These are phyloP conservation scores for Blastobotrys aristatus DNA, from an alignment of 1,139 yeast species.

Conservation along the genomic window DNA sequence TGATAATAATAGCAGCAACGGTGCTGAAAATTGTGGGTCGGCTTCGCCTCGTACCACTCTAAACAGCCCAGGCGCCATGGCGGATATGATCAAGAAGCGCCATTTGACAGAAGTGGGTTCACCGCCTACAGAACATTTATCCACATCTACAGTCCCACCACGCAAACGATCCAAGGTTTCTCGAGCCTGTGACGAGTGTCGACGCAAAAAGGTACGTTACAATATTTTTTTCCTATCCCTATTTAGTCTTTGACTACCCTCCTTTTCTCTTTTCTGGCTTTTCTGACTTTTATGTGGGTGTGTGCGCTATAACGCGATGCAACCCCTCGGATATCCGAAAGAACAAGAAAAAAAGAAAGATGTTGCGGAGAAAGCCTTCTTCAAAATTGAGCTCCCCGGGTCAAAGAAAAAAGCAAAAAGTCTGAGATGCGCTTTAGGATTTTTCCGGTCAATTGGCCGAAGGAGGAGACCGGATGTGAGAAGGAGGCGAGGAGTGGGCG, in stretches of 20 bases:
- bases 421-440: too few relatives aligned
- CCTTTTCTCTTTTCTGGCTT: background rate
- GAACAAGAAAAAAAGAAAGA: too few relatives aligned
- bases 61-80: background rate
- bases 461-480: too few relatives aligned
- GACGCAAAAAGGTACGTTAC: slow-evolving; percentile 36
- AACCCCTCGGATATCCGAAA: too few relatives aligned
- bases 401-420: too few relatives aligned
- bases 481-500: too few relatives aligned
- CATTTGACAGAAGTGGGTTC: background rate
- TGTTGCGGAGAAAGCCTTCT: slow-evolving; percentile 6
- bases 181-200: slow-evolving; percentile 43
- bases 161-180: slow-evolving; percentile 41
- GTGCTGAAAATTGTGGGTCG: background rate
- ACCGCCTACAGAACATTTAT: too few relatives aligned
- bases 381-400: too few relatives aligned
- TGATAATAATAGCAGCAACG: background rate
- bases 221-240: background rate
- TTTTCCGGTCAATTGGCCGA: too few relatives aligned
- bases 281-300: too few relatives aligned
- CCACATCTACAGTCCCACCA: slow-evolving; percentile 31
- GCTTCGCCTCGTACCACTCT: background rate
- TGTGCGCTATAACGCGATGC: too few relatives aligned
- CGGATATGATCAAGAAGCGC: background rate
- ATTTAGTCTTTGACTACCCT: background rate